Evolutionary conservation across 2,329 filamentous ascomycete species (phyloP).

Genomic region (Penicillium sumatraense): DNA sequence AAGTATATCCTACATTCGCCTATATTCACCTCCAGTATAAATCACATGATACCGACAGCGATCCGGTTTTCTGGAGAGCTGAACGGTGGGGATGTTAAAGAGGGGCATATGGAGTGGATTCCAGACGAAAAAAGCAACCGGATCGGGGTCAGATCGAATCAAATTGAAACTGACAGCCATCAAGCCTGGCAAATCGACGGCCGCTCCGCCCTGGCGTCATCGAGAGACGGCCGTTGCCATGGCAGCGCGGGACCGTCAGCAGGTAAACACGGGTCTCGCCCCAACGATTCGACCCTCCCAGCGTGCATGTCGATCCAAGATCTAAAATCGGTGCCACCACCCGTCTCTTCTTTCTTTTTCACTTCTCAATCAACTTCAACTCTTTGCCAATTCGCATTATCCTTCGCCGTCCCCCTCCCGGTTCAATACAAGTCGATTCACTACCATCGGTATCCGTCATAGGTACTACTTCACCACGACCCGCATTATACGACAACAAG

Average conservation of each 20-base stretch:
- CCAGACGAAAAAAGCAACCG: slow-evolving; percentile 18
- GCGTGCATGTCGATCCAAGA: slow-evolving; percentile 22
- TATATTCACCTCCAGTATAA: neutral
- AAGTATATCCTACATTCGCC: neutral
- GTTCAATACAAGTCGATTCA: neutral
- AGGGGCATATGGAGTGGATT: slow-evolving; percentile 18
- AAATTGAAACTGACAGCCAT: slow-evolving; percentile 20
- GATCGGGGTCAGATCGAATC: slow-evolving; percentile 16
- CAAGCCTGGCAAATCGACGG: slow-evolving; percentile 11
- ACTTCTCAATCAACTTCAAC: neutral
- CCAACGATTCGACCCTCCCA: slow-evolving; percentile 22
- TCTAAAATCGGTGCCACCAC: slow-evolving; percentile 18
- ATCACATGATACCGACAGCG: slow-evolving; percentile 1
- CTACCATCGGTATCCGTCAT: slow-evolving; percentile 11
- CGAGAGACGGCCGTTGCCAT: slow-evolving; percentile 38
- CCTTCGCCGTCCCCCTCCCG: neutral
- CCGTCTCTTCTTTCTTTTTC: slow-evolving; percentile 7
- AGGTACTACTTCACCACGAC: slow-evolving; percentile 10
- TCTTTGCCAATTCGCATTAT: neutral
- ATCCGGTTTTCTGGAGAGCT: slow-evolving; percentile 23
- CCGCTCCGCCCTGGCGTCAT: slow-evolving; percentile 29
- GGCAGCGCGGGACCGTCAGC: slow-evolving; percentile 26
- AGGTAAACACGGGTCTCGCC: slow-evolving; percentile 39
- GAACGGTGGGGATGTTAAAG: slow-evolving; percentile 26
- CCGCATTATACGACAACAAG: slow-evolving; percentile 16